phyloP scores from a whole-genome alignment of 192 early-diverging fungal genomes.

The Coemansia brasiliensis region DNA sequence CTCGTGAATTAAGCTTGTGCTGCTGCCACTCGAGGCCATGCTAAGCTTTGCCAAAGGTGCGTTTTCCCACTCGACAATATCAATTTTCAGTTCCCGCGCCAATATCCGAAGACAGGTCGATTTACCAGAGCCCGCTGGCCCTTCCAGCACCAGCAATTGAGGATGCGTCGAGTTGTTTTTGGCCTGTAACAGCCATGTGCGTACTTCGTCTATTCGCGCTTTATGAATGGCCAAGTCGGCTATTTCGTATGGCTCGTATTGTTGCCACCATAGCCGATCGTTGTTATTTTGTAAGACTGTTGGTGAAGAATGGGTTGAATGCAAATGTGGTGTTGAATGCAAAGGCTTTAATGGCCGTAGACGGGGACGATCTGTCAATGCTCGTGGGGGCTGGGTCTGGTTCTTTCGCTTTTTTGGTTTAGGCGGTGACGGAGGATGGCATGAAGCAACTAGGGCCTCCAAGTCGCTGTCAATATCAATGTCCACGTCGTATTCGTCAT shows the following conservation, averaged over 20 bases:
- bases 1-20: conserved; percentile 47
- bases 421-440: not conserved
- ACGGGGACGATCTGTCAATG: conserved; percentile 34
- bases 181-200: conserved; percentile 53
- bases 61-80: conserved; percentile 67
- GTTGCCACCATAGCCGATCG: conserved; percentile 46
- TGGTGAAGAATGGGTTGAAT: too few relatives aligned
- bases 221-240: conserved; percentile 57
- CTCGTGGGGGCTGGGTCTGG: conserved; percentile 8
- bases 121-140: conserved; percentile 68
- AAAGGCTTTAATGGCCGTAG: conserved; percentile 8
- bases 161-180: not conserved
- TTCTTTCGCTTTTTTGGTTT: conserved; percentile 6
- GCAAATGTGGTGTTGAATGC: not conserved
- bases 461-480: conserved; percentile 46
- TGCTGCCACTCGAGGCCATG: conserved; percentile 14
- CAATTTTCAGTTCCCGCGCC: conserved; percentile 55
- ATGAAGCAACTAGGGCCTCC: conserved; percentile 25
- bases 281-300: not conserved
- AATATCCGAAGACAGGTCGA: conserved; percentile 61
- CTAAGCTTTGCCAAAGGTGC: conserved; percentile 19
- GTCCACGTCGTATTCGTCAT: conserved; percentile 17
- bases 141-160: conserved; percentile 61
- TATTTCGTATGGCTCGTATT: conserved; percentile 27
- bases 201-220: conserved; percentile 56